Base-by-base conservation (phyloP, 192 early-diverging fungal genomes). In the Irineochytrium annulatum region DNA sequence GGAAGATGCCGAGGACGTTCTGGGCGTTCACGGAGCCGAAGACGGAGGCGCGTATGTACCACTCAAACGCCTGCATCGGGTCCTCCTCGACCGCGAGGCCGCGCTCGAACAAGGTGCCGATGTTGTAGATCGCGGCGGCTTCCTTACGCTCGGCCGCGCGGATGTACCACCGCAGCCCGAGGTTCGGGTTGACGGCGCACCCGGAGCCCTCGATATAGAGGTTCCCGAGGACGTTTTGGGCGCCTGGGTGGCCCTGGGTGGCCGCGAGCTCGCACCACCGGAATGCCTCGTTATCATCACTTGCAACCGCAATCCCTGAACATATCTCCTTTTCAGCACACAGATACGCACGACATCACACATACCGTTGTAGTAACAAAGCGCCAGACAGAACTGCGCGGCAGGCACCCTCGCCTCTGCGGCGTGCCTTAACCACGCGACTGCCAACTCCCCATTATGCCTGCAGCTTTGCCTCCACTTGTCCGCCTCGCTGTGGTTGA, bases 121-220 rank as follows among this genome's bases (percentile, higher is more conserved):
- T 80, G 70, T 80, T 80, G 73, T 80, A 80, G 32, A 80, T 73
- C 0, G 78, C 72, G 13, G 78, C 65, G 2, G 78, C 62, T 49
- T 80, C 78, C 22, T 70, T 53, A 33, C 61, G 71, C 41, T 75
- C 79, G 20, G 73, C 77, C 13, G 76, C 79, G 26, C 60, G 63
- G 26, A 77, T 73, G 63, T 84, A 84, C 73, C 71, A 79, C n/a
- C 74, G 57, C 37, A 89, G 73, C 20, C 86, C 87, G 19, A 64
- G 59, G 13, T 73, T 65, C 58, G 81, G 84, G 55, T 89, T 74
- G 19, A 69, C 65, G 16, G 65, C 59, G 29, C 84, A 71, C 6
- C 89, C 88, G 16, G 85, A 62, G 13, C 91, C 91, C 62, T 91
- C 90, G 55, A 89, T 85, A 70, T 87, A 85, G 43, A 87, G 83